A percentile compares a stretch with the other conserved stretches of the same genome.
Evolutionary conservation across 768 basidiomycete species (phyloP).

Genomic region (Russula earlei): DNA sequence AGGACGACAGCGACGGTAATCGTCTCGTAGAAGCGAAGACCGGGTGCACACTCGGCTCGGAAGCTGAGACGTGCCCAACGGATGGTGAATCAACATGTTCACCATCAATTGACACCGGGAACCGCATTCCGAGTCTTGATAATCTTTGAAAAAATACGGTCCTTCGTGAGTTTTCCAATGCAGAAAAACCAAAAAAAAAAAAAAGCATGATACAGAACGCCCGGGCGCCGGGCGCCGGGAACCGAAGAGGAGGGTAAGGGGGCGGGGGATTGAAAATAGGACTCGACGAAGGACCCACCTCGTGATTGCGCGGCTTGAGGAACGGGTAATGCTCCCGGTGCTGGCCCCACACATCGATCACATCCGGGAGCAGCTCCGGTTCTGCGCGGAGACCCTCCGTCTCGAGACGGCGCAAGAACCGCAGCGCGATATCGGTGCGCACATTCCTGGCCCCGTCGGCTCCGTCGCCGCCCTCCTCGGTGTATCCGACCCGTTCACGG

Average conservation of each 20-base stretch:
- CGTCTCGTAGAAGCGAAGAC: neutral
- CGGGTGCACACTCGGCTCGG: neutral
- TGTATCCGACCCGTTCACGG: neutral
- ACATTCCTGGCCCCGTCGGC: neutral
- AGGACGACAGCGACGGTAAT: neutral
- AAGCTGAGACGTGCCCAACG: neutral
- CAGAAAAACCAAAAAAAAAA: neutral
- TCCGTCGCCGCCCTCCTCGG: neutral
- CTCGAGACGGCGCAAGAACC: slow-evolving; percentile 1
- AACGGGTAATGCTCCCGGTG: neutral
- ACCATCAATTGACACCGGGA: neutral
- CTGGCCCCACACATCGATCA: neutral
- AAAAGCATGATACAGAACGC: too few relatives aligned
- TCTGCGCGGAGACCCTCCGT: neutral
- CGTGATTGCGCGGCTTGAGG: neutral
- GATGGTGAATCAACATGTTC: neutral
- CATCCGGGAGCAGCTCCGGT: neutral
- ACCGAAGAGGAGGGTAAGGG: neutral
- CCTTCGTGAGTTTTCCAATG: neutral
- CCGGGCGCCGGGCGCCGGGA: too few relatives aligned
- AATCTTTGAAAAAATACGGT: neutral
- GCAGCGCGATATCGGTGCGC: neutral
- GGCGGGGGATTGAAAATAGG: neutral
- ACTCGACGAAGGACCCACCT: neutral
- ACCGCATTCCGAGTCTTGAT: neutral